phyloP scores from a whole-genome alignment of 306 rosid species.

The Amphicarpaea edgeworthii region DNA sequence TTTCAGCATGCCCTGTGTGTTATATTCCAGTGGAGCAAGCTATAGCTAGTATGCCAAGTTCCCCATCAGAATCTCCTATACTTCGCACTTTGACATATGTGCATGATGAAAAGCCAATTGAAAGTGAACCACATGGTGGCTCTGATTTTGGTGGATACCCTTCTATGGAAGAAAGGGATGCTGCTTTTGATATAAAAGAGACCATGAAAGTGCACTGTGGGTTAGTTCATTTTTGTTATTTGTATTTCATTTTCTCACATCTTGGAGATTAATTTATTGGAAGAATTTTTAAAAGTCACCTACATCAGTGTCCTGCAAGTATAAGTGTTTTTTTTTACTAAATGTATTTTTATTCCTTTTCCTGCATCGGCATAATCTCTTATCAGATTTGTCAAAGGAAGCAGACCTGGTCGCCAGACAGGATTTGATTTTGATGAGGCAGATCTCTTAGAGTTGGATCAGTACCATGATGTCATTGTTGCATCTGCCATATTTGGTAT shows the following conservation, averaged over 20 bases:
- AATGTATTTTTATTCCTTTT: conserved; percentile 42
- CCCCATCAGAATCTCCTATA: conserved; percentile 74
- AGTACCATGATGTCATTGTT: conserved; percentile 88
- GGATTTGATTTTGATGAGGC: conserved; percentile 95
- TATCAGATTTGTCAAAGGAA: conserved; percentile 90
- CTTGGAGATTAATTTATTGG: conserved; percentile 31
- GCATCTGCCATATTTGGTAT: conserved; percentile 95
- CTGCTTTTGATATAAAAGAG: conserved; percentile 84
- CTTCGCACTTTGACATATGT: conserved; percentile 76
- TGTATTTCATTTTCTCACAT: conserved; percentile 14
- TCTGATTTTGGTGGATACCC: conserved; percentile 97
- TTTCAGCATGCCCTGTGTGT: conserved; percentile 96
- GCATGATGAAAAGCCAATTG: conserved; percentile 65
- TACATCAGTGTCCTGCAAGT: conserved; percentile 12
- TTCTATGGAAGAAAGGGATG: conserved; percentile 77
- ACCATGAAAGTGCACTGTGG: conserved; percentile 92
- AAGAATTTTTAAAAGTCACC: conserved; percentile 9
- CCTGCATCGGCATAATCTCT: conserved; percentile 42
- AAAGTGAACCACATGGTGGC: conserved; percentile 73
- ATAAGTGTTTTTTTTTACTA: conserved; percentile 15
- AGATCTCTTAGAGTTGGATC: conserved; percentile 86
- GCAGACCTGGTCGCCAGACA: conserved; percentile 80
- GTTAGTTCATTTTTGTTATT: conserved; percentile 61
- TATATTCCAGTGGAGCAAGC: conserved; percentile 88
- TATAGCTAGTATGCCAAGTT: conserved; percentile 85